Conservation (phyloP, 257 asterid genomes). For the Solanum gracilifrons region DNA sequence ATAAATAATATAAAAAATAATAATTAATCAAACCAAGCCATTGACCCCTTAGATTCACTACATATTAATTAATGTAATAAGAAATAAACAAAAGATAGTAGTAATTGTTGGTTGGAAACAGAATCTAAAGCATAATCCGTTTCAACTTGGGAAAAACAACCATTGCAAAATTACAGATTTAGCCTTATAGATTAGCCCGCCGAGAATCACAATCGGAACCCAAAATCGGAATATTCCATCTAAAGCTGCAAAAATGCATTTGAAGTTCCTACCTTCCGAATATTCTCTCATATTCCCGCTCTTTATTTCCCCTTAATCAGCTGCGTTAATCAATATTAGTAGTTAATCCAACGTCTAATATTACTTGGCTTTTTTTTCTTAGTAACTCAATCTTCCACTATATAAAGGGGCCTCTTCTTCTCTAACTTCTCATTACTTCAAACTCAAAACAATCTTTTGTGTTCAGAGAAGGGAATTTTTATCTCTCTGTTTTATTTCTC, state of each 20-base stretch:
- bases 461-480: background rate
- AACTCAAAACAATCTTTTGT: background rate
- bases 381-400: background rate
- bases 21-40: background rate
- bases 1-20: background rate
- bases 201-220: background rate
- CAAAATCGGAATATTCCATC: slow-evolving; percentile 5
- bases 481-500: background rate
- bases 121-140: background rate
- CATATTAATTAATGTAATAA: background rate
- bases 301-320: background rate
- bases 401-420: background rate
- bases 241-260: background rate
- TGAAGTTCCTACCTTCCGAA: background rate
- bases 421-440: background rate
- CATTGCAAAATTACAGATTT: background rate
- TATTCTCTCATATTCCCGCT: slow-evolving; percentile 17
- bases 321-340: background rate
- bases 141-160: background rate
- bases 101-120: background rate
- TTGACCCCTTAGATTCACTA: background rate
- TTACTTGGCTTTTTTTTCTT: background rate
- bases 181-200: background rate
- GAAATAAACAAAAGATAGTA: background rate
- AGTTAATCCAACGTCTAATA: slow-evolving; percentile 18